Base-by-base conservation (phyloP, 345 rosid genomes). In the Pugionium cornutum region DNA sequence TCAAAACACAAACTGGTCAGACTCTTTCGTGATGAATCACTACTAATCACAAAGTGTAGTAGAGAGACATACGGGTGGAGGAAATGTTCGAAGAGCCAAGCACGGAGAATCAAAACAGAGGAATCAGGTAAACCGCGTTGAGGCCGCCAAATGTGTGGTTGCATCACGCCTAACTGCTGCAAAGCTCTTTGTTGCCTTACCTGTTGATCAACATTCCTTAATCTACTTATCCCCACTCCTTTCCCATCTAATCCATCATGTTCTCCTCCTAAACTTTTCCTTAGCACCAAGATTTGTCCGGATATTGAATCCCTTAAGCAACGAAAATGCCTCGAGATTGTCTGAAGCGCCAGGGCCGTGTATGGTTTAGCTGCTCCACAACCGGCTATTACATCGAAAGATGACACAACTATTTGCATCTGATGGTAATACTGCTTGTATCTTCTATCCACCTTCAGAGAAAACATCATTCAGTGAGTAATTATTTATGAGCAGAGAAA, bases 1-100 rank as follows among this genome's bases (percentile, higher is more conserved):
- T 8, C 5, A 43, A 39, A 36, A 35, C 40, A 35, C 7, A 34
- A 47, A 18, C 7, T 5, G 2, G 10, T 59, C n/a, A 58, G 29
- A 70, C 9, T 37, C 30, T 10, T 9, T 66, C 26, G 56, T 9
- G 40, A 69, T 7, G 7, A 31, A 35, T 2, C 9, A 26, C 18
- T 0, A 11, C 40, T 31, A 18, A 11, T 37, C 58, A 53, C 35
- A 33, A 64, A 64, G 31, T 26, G n/a, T 40, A 29, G 49, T 31
- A 50, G 62, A 37, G 6, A 47, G 66, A 75, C 75, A 80, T 87
- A 94, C 97, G 97, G 99, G 44, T 94, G 95, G 68, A 94, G 97
- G 70, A 94, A 90, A 86, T 94, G 99, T 83, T 94, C 99, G 36
- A 94, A 94, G 27, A 94, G 83, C 99, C 99, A 90, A 58, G 99